Percentiles rank a stretch among this genome's conserved stretches.
Evolutionary conservation across 805 yeast genomes (phyloP).

Genomic region (Zygoascus ofunaensis): DNA sequence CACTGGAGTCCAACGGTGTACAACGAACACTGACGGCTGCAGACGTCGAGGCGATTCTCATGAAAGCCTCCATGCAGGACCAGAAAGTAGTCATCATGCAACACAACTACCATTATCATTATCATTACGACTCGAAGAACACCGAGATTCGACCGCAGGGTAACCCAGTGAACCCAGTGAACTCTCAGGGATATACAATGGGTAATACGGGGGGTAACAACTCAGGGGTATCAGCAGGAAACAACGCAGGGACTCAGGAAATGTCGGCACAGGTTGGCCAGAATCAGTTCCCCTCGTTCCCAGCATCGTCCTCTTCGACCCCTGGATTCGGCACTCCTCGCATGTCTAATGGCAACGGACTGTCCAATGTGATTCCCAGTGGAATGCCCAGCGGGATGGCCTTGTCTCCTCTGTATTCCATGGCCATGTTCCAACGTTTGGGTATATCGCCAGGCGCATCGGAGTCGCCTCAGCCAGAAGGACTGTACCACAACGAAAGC

Average conservation of each 20-base stretch:
- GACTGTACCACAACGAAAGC: not conserved
- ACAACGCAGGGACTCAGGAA: not conserved
- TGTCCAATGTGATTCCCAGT: too few relatives aligned
- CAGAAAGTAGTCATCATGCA: conserved; percentile 61
- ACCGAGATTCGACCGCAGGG: not conserved
- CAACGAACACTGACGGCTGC: conserved; percentile 14
- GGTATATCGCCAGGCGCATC: too few relatives aligned
- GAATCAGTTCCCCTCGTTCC: too few relatives aligned
- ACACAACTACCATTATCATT: conserved; percentile 64
- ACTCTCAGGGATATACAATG: not conserved
- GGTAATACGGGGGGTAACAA: not conserved
- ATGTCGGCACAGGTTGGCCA: too few relatives aligned
- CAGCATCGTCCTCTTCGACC: too few relatives aligned
- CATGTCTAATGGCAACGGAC: too few relatives aligned
- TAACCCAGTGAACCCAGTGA: too few relatives aligned
- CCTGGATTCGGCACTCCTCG: not conserved
- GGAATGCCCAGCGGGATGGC: too few relatives aligned
- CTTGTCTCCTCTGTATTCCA: conserved; percentile 3
- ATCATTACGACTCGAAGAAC: conserved; percentile 12
- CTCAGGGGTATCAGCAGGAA: not conserved
- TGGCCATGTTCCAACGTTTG: not conserved
- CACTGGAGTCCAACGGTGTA: not conserved
- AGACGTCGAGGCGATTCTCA: conserved; percentile 22
- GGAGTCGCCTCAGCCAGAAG: not conserved
- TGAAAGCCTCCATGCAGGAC: conserved; percentile 18